Evolutionary conservation across 768 basidiomycete species (phyloP).

Genomic region (Lactarius sanguifluus): DNA sequence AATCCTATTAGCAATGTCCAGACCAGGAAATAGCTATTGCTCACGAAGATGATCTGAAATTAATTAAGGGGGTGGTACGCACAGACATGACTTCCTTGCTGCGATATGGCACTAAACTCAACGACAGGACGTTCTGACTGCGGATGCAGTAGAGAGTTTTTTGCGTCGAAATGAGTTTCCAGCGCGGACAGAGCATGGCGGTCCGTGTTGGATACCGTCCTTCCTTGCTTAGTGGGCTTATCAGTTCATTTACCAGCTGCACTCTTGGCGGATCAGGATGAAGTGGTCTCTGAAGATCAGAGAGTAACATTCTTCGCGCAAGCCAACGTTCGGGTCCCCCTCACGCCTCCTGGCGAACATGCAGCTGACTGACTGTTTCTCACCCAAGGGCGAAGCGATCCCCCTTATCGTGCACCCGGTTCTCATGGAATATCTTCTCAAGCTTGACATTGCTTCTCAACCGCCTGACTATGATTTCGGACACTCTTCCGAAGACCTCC

Average conservation of each 20-base stretch:
- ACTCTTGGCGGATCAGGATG: background rate
- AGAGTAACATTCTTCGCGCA: conserved; percentile 5
- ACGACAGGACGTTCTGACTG: background rate
- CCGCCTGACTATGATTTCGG: background rate
- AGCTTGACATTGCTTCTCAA: conserved; percentile 1
- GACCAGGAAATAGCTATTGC: conserved; percentile 3
- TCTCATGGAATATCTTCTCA: conserved; percentile 3
- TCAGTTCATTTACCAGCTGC: conserved; percentile 4
- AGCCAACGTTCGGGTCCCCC: background rate
- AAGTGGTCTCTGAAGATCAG: background rate
- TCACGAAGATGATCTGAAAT: conserved; percentile 6
- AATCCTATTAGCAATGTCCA: background rate
- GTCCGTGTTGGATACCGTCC: background rate
- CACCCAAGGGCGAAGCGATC: conserved; percentile 2
- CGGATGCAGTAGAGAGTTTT: conserved; percentile 2
- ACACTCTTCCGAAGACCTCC: background rate
- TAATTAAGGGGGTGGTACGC: conserved; percentile 1
- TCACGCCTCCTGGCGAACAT: background rate
- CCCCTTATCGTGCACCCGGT: conserved; percentile 9
- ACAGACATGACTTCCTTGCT: no score
- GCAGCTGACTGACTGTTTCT: background rate
- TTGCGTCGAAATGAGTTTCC: background rate
- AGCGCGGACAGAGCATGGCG: no score
- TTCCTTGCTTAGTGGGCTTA: background rate
- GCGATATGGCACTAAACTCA: background rate